Evolutionary conservation across 2,329 filamentous ascomycete genomes (phyloP), one percentile per base, ranked within the genome.

Genomic region (Macroventuria anomochaeta): DNA sequence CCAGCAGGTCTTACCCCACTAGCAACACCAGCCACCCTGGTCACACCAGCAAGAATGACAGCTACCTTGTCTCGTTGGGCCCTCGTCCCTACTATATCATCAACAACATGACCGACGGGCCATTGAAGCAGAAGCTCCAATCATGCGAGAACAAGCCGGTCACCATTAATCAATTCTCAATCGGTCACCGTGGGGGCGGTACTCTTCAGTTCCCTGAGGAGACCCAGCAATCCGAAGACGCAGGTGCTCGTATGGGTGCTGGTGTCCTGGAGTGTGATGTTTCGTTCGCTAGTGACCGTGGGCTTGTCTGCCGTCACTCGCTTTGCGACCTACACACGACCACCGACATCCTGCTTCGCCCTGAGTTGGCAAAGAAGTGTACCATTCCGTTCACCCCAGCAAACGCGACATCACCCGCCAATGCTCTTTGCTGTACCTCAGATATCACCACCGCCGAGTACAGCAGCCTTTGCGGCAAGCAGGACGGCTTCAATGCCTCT

Each of bases 261-360:
- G 86, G 86, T 34, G 79, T 88, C 36, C 80, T 87, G 44, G 86
- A 89, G 73, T 89, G 86, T 71, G 86, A 89, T 68, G 85, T 88
- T 13, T 79, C 83, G 29, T 88, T 89, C 74, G 88, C 86, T 53
- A 80, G 78, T 59, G 86, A 89, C 71, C 79, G 80, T 25, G 74
- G 85, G 67, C 82, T 89, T n/a, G 86, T 89, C 37, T 89, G 86
- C 75, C 82, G 86, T 40, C 86, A 89, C 74, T 82, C 81, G 39
- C 83, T 87, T 61, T 89, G 86, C 73, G 86, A 89, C 63, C 74
- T 89, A 33, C 86, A 88, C 76, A 86, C 83, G 18, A 89, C 86
- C 7, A 88, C 86, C 67, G 83, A 89, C 75, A 87, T 89, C 67
- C 79, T 89, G 58, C 71, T 79, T 40, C 78, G 81, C 42, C 84